Conservation (phyloP, 2,329 filamentous ascomycete species). For the Blastomyces percursus region DNA sequence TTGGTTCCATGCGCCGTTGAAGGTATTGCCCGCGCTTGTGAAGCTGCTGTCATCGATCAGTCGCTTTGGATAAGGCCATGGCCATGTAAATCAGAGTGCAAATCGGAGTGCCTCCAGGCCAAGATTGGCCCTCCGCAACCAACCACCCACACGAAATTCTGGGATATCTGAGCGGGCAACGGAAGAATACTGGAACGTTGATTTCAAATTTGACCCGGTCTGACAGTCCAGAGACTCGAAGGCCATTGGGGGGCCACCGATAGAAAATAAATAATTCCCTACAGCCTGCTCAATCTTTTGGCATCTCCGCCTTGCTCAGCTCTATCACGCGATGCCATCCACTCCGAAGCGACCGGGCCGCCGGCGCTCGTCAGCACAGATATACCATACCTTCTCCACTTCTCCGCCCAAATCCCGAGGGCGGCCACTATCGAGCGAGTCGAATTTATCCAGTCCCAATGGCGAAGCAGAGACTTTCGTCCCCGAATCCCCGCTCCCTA, state of each 20-base stretch:
- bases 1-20: neutral
- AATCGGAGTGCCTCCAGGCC: neutral
- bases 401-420: constrained; percentile 38
- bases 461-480: constrained; percentile 15
- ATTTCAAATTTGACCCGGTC: neutral
- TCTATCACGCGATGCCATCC: neutral
- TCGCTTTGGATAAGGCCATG: neutral
- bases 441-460: constrained; percentile 28
- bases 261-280: too few relatives aligned
- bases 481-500: constrained; percentile 60
- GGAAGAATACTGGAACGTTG: neutral
- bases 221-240: neutral
- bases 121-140: neutral
- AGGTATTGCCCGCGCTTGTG: neutral
- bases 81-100: neutral
- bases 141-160: neutral
- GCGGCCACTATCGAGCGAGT: constrained; percentile 34
- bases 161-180: neutral
- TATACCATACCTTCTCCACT: constrained; percentile 40
- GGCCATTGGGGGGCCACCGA: neutral
- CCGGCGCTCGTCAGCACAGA: constrained; percentile 34
- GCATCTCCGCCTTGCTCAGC: neutral
- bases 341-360: neutral
- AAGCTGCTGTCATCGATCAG: neutral
- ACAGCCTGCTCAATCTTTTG: neutral